phyloP scores from a whole-genome alignment of 495 filamentous ascomycete genomes.

The Jackrogersella minutella region DNA sequence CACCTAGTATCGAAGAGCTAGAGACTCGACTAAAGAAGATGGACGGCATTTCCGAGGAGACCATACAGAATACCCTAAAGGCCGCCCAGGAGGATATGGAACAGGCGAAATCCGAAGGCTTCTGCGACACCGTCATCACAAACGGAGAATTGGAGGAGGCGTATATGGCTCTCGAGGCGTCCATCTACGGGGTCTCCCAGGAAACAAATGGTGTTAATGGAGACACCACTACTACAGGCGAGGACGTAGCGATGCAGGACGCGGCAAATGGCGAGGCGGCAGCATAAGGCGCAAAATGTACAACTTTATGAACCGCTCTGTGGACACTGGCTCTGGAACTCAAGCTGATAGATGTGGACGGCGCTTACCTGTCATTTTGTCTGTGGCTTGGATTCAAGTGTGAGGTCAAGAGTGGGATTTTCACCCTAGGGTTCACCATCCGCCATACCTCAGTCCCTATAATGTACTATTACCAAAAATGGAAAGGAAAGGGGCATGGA shows the following conservation, averaged over 20 bases:
- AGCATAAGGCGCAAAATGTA: not conserved
- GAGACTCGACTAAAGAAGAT: slow-evolving; percentile 65
- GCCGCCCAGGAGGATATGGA: slow-evolving; percentile 72
- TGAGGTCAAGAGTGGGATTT: too few relatives aligned
- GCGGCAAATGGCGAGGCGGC: not conserved
- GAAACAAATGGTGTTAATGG: slow-evolving; percentile 26
- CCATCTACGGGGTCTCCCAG: slow-evolving; percentile 9
- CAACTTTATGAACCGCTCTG: not conserved
- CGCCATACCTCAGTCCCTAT: not conserved
- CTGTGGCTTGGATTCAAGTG: too few relatives aligned
- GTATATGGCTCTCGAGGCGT: slow-evolving; percentile 45
- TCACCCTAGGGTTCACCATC: not conserved
- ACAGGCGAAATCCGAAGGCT: slow-evolving; percentile 65
- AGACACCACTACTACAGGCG: slow-evolving; percentile 1
- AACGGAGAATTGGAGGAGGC: slow-evolving; percentile 77
- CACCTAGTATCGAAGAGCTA: slow-evolving; percentile 68
- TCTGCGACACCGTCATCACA: slow-evolving; percentile 72
- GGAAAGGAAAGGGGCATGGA: not conserved
- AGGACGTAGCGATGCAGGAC: slow-evolving; percentile 32
- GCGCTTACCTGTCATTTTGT: too few relatives aligned
- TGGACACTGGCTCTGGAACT: not conserved
- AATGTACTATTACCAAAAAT: not conserved
- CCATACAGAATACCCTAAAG: slow-evolving; percentile 64
- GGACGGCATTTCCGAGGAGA: slow-evolving; percentile 69
- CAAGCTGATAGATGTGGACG: not conserved